phyloP scores from a whole-genome alignment of 2,329 filamentous ascomycete species.

The Immersiporthe knoxdaviesiana region DNA sequence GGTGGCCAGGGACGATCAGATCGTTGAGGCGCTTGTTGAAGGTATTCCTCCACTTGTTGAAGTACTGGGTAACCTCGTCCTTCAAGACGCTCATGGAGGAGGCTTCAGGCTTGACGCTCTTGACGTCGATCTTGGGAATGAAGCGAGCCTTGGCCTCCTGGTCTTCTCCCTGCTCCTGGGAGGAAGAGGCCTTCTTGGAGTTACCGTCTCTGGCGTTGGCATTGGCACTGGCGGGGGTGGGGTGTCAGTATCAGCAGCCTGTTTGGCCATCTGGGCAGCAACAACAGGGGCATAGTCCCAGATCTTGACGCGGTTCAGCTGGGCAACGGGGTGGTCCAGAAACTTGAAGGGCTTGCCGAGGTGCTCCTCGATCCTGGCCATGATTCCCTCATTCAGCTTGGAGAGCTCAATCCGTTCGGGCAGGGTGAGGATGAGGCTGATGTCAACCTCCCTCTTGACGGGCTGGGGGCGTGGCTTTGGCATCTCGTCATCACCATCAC shows the following conservation, averaged over 20 bases:
- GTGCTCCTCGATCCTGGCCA: constrained; percentile 33
- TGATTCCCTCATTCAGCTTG: constrained; percentile 46
- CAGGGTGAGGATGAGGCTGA: constrained; percentile 52
- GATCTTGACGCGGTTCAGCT: constrained; percentile 27
- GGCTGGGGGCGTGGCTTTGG: constrained; percentile 39
- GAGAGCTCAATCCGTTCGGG: constrained; percentile 57
- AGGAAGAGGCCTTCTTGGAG: constrained; percentile 12
- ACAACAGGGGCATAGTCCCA: constrained; percentile 24
- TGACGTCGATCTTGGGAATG: constrained; percentile 23
- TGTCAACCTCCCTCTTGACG: constrained; percentile 51
- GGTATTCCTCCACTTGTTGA: constrained; percentile 77
- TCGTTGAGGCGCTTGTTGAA: constrained; percentile 74
- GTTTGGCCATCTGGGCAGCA: constrained; percentile 9
- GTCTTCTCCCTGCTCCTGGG: constrained; percentile 15
- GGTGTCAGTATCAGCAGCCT: neutral
- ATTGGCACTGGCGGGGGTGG: neutral
- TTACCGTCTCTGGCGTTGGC: constrained; percentile 11
- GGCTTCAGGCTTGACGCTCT: constrained; percentile 35
- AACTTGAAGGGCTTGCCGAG: constrained; percentile 57
- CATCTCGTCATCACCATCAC: constrained; percentile 39
- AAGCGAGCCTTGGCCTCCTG: constrained; percentile 17
- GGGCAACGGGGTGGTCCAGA: constrained; percentile 34
- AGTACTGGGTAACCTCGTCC: constrained; percentile 69
- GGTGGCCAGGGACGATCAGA: constrained; percentile 57
- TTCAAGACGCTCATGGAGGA: constrained; percentile 61